Evolutionary conservation across 2,329 filamentous ascomycete species (phyloP), one percentile per base, ranked within the genome.

Genomic region (Diplodia corticola): DNA sequence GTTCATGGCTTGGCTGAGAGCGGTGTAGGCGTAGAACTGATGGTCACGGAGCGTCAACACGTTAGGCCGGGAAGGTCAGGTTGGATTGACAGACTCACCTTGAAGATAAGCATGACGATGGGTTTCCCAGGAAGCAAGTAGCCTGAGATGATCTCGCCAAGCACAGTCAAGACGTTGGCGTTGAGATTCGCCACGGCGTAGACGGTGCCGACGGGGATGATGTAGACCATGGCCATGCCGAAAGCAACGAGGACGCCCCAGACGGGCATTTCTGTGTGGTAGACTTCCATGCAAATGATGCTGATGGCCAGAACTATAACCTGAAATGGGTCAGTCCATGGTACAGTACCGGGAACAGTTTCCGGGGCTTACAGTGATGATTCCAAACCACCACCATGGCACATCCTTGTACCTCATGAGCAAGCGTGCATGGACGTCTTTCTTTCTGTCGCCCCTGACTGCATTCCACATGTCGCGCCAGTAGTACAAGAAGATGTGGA

Each of bases 381-480:
- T 69, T 0, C 72, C 70, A 65, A 86, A 88, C 86, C 86, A 88
- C 84, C 84, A 88, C 49, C 82, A 73, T 0, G 86, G 86, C 0
- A 82, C 83, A 28, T 84, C 77, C 68, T 80, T 80, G 73, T 87
- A 89, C 65, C 82, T 83, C 35, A 77, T 71, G 84, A 88, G 88
- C 64, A 88, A 78, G 66, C 81, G 81, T 44, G 77, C 73, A 54
- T 77, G 75, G 48, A 77, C 72, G 63, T 77, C 75, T 30, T 73
- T 70, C 54, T 75, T 71, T 61, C 82, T 5, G 83, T 84, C 69
- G 86, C 86, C 69, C 83, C 84, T 67, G 79, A 83, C 72, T 87
- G 88, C 68, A 89, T 87, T 46, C 79, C 79, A 80, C 1, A 78
- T 77, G 64, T 78, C 76, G 6, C 66, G 61, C 28, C 75, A 74